These are phyloP conservation scores for Candida khao-thaluensis DNA, from an alignment of 805 yeast species.

Conservation along the genomic window DNA sequence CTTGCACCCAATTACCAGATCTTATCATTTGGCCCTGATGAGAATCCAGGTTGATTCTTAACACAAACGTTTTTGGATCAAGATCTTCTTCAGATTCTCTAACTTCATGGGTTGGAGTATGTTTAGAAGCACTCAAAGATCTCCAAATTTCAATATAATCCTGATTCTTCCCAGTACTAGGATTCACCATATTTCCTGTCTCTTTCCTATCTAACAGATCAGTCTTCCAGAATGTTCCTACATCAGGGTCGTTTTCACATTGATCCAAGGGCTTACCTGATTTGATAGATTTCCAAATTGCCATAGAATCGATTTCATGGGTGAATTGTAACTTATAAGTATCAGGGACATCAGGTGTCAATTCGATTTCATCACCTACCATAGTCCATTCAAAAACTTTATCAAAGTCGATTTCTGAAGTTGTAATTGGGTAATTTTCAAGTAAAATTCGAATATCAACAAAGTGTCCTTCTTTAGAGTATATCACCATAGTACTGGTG, in stretches of 20 bases:
- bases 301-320: slow-evolving; percentile 44
- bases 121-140: slow-evolving; percentile 40
- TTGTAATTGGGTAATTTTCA: slow-evolving; percentile 17
- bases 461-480: slow-evolving; percentile 43
- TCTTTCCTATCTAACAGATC: slow-evolving; percentile 46
- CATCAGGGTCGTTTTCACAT: slow-evolving; percentile 36
- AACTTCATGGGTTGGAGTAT: slow-evolving; percentile 27
- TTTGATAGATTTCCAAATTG: slow-evolving; percentile 26
- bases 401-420: slow-evolving; percentile 17
- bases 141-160: slow-evolving; percentile 57
- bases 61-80: slow-evolving; percentile 17
- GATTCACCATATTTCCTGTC: slow-evolving; percentile 49
- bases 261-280: slow-evolving; percentile 31
- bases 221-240: slow-evolving; percentile 44
- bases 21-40: slow-evolving; percentile 46
- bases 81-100: slow-evolving; percentile 19
- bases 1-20: slow-evolving; percentile 55
- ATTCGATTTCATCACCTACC: slow-evolving; percentile 46
- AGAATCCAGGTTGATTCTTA: slow-evolving; percentile 22
- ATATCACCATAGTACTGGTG: slow-evolving; percentile 49
- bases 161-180: slow-evolving; percentile 39
- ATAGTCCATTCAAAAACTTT: slow-evolving; percentile 56
- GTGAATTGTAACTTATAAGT: slow-evolving; percentile 38
- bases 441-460: slow-evolving; percentile 44
- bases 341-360: slow-evolving; percentile 23